Conservation (phyloP, 1,139 yeast genomes). For the Pichia sp. region DNA sequence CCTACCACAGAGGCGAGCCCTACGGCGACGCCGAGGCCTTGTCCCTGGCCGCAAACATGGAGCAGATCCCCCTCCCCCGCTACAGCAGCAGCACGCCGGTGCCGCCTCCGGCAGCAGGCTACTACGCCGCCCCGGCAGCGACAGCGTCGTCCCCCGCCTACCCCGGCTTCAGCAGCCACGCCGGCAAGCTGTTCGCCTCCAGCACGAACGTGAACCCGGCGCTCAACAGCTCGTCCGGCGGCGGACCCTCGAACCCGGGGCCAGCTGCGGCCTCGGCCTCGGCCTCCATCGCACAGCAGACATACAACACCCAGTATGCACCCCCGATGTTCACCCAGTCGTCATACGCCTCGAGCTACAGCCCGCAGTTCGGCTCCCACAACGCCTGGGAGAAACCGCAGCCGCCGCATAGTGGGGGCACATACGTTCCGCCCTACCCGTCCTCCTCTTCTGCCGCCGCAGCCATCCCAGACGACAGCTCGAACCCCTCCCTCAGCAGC, state of each 20-base stretch:
- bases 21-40: neutral
- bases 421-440: too few relatives aligned
- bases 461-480: neutral
- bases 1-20: neutral
- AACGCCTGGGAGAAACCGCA: neutral
- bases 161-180: neutral
- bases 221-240: neutral
- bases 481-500: neutral
- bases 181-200: neutral
- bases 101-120: neutral
- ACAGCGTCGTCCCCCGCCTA: neutral
- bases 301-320: neutral
- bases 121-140: neutral
- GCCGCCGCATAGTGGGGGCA: too few relatives aligned
- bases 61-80: neutral
- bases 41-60: neutral
- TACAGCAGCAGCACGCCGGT: neutral
- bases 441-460: neutral
- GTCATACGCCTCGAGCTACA: neutral
- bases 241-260: neutral
- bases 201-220: neutral
- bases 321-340: neutral
- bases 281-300: neutral
- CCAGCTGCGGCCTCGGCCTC: neutral
- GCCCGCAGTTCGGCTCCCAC: neutral